Base-by-base conservation (phyloP, 768 basidiomycete species). In the Suillus tomentosus region DNA sequence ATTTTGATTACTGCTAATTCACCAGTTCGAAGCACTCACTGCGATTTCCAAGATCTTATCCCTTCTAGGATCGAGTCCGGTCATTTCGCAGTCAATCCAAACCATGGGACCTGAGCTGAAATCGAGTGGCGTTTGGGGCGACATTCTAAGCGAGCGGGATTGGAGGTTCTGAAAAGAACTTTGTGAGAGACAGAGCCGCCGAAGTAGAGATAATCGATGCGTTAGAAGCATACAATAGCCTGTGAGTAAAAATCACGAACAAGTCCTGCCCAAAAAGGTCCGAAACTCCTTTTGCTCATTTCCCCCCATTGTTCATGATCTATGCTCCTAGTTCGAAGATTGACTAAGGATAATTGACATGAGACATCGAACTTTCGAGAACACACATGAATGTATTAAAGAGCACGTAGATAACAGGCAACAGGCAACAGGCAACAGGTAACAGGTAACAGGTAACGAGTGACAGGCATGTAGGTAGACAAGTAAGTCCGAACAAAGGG, bases 61-160 rank as follows among this genome's bases (percentile, higher is more conserved):
- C 47, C 76, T 87, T 56, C 81, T 79, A 4, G 82, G 82, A 70
- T 90, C 76, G 45, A 95, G 80, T 5, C 92, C 92, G 3, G 92
- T 94, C 85, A 94, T 95, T 77, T 95, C 92, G 69, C 91, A 92
- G 74, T 95, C 92, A 59, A 94, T 82, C 93, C 92, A 90, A 8
- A 93, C 88, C 62, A 93, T 76, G 11, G 91, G 90, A 0, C 89
- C 88, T 40, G 84, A 84, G n/a, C 74, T 67, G 61, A 81, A 84
- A 63, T 79, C 73, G 37, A 87, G 74, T 6, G 81, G 77, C 57
- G 68, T 72, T 15, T 54, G 45, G 66, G 67, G 66, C 37, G 66
- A 50, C 59, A 64, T 69, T 50, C 14, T 24, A 45, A 53, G 61
- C 15, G 13, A 37, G 37, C 15, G 62, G n/a, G 11, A 24, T 27